A percentile compares a stretch with the other conserved stretches of the same genome.
Evolutionary conservation across 495 filamentous ascomycete genomes (phyloP).

Genomic region (Emericellopsis terricola): DNA sequence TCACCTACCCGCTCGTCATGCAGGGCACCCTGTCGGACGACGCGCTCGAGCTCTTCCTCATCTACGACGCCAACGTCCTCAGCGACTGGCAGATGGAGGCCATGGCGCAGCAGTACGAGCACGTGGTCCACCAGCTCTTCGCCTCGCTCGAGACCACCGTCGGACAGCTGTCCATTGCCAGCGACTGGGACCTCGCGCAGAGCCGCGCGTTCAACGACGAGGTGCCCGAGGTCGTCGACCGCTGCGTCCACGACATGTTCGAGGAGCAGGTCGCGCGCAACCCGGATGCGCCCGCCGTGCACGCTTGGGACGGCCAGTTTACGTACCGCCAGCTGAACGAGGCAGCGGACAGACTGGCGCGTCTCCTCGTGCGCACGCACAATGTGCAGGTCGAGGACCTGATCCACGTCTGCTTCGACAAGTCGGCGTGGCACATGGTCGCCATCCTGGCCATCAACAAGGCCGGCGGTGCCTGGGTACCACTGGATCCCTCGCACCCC

Average conservation of each 20-base stretch:
- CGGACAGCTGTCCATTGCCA: background rate
- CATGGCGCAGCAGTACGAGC: conserved; percentile 6
- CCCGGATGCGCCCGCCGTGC: background rate
- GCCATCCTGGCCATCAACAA: conserved; percentile 33
- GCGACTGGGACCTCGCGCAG: background rate
- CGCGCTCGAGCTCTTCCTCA: conserved; percentile 3
- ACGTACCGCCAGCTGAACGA: background rate
- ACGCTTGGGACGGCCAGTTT: background rate
- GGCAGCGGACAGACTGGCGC: background rate
- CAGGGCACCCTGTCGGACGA: conserved; percentile 3
- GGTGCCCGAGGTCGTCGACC: background rate
- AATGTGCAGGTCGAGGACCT: background rate
- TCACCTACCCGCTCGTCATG: conserved; percentile 1
- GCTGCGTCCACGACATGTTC: background rate
- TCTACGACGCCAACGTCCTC: conserved; percentile 6
- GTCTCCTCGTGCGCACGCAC: background rate
- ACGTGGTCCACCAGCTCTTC: conserved; percentile 4
- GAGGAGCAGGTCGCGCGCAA: background rate
- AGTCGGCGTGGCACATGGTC: conserved; percentile 32
- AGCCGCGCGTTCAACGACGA: conserved; percentile 1
- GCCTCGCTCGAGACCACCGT: background rate
- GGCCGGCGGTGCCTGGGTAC: conserved; percentile 35
- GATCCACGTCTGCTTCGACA: conserved; percentile 25
- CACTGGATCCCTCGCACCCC: too few species aligned
- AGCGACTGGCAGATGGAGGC: conserved; percentile 3